Base-by-base conservation (phyloP, 1,284 basidiomycete species). In the Malassezia furfur region DNA sequence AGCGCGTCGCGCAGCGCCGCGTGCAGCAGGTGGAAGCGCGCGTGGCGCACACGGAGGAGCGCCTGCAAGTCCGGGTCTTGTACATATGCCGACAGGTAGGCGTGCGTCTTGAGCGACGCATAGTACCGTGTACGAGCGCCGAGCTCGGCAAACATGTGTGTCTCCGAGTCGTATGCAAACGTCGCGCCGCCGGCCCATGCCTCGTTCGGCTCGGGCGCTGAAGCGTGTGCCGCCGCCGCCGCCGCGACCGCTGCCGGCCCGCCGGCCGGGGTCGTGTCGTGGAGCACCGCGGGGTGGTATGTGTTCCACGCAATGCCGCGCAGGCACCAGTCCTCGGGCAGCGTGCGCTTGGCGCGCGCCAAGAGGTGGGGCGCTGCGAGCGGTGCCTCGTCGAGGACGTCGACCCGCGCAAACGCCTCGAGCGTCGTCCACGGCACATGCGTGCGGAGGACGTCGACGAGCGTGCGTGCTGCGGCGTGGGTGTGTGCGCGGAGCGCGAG, bases 241-340 rank as follows among this genome's bases (percentile, higher is more conserved):
- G 3, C 40, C 22, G 11, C 22, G 34, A 7, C 25, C 25, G 25
- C 25, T 3, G 25, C 25, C 25, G 25, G 25, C 25, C 25, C 25
- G 25, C 25, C 25, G 25, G 4, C 25, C 25, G 25, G 25, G 4
- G 25, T 3, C 25, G 25, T 3, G 25, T 28, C 25, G 25, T 3
- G 25, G 25, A 3, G 25, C 25, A 28, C 25, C 25, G 25, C 25
- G 14, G 48, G n/a, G 22, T n/a, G 15, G 31, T 12, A 31, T 1
- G 52, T 31, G 30, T 49, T 85, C 93, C 93, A 98, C 61, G 89
- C 87, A 83, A 91, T 87, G 3, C 94, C 94, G 31, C 91, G 82
- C 59, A 96, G 76, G 65, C 87, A 88, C 89, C 91, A 96, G 74
- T 98, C 94, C 75, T 98, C 94, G 0, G 87, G 83, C 2, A 98